Base-by-base conservation (phyloP, 192 early-diverging fungal species). In the Paraglomus occultum region DNA sequence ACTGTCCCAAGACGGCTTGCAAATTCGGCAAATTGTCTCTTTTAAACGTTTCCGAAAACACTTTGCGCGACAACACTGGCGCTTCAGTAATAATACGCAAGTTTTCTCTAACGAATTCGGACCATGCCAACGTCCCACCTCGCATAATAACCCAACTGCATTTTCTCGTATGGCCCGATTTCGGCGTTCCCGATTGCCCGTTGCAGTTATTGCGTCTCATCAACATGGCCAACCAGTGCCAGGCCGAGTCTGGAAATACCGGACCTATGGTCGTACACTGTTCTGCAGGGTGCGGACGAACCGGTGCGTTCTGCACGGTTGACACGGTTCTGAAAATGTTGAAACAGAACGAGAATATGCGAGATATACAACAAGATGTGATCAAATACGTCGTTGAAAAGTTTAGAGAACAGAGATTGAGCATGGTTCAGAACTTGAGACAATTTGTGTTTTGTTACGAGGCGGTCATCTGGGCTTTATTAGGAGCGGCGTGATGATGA, bases 141-240 rank as follows among this genome's bases (percentile, higher is more conserved):
- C 62, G 80, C n/a, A 68, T 61, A 4, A 75, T 96, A 1, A 88
- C 90, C 17, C 94, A 94, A 50, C 61, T 98, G 39, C 95, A 98
- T 57, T 98, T 91, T 64, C 74, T 86, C 23, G 90, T 87, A 0
- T 98, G 94, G 94, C 87, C 89, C n/a, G 96, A 99, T 74, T 93
- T 92, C 75, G 86, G 88, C 14, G 87, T 86, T 6, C 93, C 93
- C 1, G 83, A 88, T 38, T 82, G 82, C 22, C 87, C 88, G 8
- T 71, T 85, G 20, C 83, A 84, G 14, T 79, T 91, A 10, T 77
- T 91, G 51, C 70, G 84, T 58, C 69, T 88, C 39, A 82, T 85
- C 17, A 72, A 89, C 50, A 52, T 81, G 46, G 84, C 88, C 11
- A 78, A 77, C 53, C 18, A 67, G 9, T 63, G 60, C 18, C n/a